These are phyloP conservation scores for Edaphochlamys debaryana DNA, from an alignment of 139 green algal genomes.

Conservation along the genomic window DNA sequence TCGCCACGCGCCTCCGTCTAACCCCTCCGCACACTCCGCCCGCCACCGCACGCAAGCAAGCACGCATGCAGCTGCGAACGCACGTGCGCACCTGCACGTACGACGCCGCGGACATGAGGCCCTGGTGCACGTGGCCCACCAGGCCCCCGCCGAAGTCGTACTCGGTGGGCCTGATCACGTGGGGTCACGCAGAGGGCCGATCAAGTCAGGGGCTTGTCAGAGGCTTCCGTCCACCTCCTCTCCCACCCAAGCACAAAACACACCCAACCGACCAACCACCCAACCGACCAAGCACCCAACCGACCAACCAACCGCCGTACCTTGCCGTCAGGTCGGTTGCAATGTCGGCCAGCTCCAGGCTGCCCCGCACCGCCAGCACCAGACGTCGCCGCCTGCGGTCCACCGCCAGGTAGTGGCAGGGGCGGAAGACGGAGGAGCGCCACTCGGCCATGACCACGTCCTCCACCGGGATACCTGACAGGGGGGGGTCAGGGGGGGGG, in stretches of 20 bases:
- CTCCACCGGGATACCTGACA: conserved; percentile 22
- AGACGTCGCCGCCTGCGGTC: conserved; percentile 53
- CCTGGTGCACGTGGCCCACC: conserved; percentile 59
- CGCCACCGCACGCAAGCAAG: too few relatives aligned
- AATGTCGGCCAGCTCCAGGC: conserved; percentile 65
- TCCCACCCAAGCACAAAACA: background rate
- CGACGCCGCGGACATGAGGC: conserved; percentile 59
- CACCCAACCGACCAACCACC: too few relatives aligned
- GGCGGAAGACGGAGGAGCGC: conserved; percentile 57
- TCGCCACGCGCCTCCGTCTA: too few relatives aligned
- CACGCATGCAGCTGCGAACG: too few relatives aligned
- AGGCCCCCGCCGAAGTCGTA: conserved; percentile 36
- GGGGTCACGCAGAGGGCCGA: too few relatives aligned
- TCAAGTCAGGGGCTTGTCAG: background rate
- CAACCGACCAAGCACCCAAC: too few relatives aligned
- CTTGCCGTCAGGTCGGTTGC: conserved; percentile 65
- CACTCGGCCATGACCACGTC: conserved; percentile 56
- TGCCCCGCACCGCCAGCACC: conserved; percentile 54
- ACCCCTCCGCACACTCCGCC: too few relatives aligned
- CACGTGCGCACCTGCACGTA: conserved; percentile 58
- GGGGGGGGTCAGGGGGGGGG: background rate
- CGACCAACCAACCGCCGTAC: background rate
- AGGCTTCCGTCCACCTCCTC: background rate
- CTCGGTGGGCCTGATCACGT: conserved; percentile 5
- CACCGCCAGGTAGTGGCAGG: conserved; percentile 72